These are phyloP conservation scores for Globisporangium cederbergense DNA, from an alignment of 352 stramenopile species.

Conservation along the genomic window DNA sequence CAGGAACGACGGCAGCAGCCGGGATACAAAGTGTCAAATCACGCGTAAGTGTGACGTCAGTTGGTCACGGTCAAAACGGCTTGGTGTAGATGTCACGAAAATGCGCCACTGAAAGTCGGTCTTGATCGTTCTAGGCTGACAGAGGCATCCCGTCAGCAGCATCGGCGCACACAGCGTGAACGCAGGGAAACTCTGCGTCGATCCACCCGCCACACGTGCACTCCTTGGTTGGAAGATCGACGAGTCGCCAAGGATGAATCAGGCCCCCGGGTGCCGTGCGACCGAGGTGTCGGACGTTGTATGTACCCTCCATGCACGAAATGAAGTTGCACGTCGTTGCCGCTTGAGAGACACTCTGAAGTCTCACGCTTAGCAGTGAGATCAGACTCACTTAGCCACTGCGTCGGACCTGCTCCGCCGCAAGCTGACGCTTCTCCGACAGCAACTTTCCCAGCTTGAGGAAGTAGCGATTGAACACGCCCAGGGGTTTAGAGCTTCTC, in stretches of 20 bases:
- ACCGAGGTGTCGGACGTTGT: not conserved
- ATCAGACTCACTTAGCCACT: not conserved
- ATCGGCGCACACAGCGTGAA: not conserved
- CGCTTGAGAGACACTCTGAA: not conserved
- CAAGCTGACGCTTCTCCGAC: not conserved
- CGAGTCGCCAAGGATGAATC: not conserved
- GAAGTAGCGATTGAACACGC: slow-evolving; percentile 15
- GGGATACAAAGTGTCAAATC: not conserved
- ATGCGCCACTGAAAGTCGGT: not conserved
- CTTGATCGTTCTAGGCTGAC: not conserved
- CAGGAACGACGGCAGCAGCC: not conserved
- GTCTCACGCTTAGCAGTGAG: not conserved
- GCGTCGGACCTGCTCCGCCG: not conserved
- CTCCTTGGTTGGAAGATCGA: not conserved
- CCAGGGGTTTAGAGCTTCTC: slow-evolving; percentile 18
- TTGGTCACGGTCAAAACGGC: not conserved
- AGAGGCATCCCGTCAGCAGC: not conserved
- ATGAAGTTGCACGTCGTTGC: not conserved
- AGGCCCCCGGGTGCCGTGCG: not conserved
- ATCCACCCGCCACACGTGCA: not conserved
- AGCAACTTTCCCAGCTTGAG: not conserved
- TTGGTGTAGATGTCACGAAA: not conserved
- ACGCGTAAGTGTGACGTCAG: not conserved
- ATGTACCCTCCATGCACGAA: not conserved
- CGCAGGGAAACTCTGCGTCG: not conserved